Evolutionary conservation across 306 rosid species (phyloP).

Genomic region (Hippophae gyantsensis): DNA sequence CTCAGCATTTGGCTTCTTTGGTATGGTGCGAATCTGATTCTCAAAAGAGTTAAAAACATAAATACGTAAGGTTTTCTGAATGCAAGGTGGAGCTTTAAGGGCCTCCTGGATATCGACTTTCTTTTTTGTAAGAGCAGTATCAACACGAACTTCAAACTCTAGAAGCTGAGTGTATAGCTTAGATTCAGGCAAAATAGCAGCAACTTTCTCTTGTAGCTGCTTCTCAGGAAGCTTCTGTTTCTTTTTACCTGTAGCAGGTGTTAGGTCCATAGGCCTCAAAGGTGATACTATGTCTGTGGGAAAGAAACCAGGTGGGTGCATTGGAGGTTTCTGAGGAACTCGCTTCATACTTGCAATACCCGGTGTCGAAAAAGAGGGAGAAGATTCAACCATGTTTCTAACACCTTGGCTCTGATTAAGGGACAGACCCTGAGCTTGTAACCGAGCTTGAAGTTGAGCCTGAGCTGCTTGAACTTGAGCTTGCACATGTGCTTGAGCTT

Average conservation of each 20-base stretch:
- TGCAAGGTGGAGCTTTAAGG: conserved; percentile 68
- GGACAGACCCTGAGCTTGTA: conserved; percentile 81
- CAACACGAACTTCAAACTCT: conserved; percentile 89
- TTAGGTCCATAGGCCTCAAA: conserved; percentile 73
- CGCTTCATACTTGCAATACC: conserved; percentile 55
- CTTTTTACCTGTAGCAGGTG: conserved; percentile 69
- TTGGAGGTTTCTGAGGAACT: conserved; percentile 70
- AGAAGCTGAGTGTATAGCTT: conserved; percentile 94
- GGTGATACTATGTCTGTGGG: conserved; percentile 53
- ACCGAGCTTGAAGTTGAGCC: conserved; percentile 85
- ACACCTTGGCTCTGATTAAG: conserved; percentile 55
- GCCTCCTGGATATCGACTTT: conserved; percentile 97
- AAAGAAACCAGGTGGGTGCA: conserved; percentile 61
- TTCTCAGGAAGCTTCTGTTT: conserved; percentile 95
- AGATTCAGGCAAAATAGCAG: conserved; percentile 81
- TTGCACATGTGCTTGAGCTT: conserved; percentile 66
- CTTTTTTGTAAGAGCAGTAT: conserved; percentile 82
- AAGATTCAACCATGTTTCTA: conserved; percentile 48
- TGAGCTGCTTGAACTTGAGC: conserved; percentile 72
- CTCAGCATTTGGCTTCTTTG: conserved; percentile 79
- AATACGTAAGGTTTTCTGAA: conserved; percentile 89
- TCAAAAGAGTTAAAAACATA: conserved; percentile 89
- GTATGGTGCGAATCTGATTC: conserved; percentile 70
- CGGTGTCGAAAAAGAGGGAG: conserved; percentile 37
- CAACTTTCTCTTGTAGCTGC: conserved; percentile 81